These are phyloP conservation scores for Pseudocercospora fuligena DNA, from an alignment of 2,329 filamentous ascomycete genomes.

Conservation along the genomic window DNA sequence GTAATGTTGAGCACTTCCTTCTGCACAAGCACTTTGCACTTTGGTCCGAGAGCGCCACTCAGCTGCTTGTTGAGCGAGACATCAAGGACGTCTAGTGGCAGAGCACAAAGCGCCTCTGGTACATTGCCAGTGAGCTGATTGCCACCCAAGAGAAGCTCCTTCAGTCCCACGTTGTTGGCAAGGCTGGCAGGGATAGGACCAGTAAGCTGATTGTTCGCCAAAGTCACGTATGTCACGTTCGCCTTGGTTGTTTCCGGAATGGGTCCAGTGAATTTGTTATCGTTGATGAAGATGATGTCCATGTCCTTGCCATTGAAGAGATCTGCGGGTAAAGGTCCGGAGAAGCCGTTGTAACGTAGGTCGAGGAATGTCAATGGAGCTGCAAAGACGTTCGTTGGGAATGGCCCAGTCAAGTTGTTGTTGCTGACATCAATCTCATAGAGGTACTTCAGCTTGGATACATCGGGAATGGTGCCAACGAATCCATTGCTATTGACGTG, in stretches of 20 bases:
- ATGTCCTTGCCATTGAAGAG: slow-evolving; percentile 21
- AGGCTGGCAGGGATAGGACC: slow-evolving; percentile 20
- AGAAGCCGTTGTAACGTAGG: slow-evolving; percentile 24
- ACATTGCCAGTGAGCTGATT: slow-evolving; percentile 23
- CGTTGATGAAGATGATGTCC: slow-evolving; percentile 23
- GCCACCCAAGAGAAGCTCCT: slow-evolving; percentile 18
- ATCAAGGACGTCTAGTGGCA: slow-evolving; percentile 19
- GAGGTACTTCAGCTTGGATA: slow-evolving; percentile 18
- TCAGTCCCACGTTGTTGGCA: slow-evolving; percentile 11
- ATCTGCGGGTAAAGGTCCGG: slow-evolving; percentile 11
- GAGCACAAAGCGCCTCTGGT: slow-evolving; percentile 22
- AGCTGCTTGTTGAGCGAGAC: slow-evolving; percentile 21
- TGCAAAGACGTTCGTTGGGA: slow-evolving; percentile 16
- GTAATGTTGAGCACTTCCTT: slow-evolving; percentile 15
- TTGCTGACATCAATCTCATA: slow-evolving; percentile 25
- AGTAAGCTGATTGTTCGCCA: slow-evolving; percentile 23
- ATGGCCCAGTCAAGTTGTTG: slow-evolving; percentile 16
- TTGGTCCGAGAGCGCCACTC: slow-evolving; percentile 18
- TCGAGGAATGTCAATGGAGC: slow-evolving; percentile 21
- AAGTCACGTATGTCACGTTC: slow-evolving; percentile 10
- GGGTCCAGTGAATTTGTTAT: slow-evolving; percentile 24
- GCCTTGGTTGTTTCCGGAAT: slow-evolving; percentile 20
- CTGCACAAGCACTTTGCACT: slow-evolving; percentile 13
- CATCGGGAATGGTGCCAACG: slow-evolving; percentile 19
- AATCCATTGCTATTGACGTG: slow-evolving; percentile 26